These are phyloP conservation scores for Aspergillus jensenii DNA, from an alignment of 2,329 filamentous ascomycete species.

Conservation along the genomic window DNA sequence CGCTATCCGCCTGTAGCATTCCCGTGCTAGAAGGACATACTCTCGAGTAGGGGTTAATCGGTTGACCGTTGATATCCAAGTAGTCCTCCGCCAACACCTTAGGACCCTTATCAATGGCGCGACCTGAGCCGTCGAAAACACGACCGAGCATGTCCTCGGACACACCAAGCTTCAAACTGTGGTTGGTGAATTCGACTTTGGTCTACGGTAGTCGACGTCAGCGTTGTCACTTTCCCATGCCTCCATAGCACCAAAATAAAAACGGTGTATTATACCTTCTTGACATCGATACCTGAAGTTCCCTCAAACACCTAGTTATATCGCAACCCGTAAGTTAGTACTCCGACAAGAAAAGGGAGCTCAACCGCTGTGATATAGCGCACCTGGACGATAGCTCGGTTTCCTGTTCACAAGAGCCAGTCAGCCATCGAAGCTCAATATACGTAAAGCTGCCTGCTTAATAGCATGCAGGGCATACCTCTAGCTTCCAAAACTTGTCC, in stretches of 20 bases:
- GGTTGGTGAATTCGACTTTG: slow-evolving; percentile 93
- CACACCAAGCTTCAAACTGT: slow-evolving; percentile 97
- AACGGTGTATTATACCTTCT: slow-evolving; percentile 66
- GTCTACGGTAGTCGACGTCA: slow-evolving; percentile 58
- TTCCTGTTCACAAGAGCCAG: slow-evolving; percentile 57
- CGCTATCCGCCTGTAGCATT: background rate
- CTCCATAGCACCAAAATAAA: background rate
- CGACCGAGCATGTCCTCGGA: slow-evolving; percentile 99
- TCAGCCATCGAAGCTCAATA: slow-evolving; percentile 18
- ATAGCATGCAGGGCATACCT: slow-evolving; percentile 57
- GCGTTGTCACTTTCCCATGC: slow-evolving; percentile 10
- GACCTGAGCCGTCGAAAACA: slow-evolving; percentile 96
- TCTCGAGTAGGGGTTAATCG: slow-evolving; percentile 97
- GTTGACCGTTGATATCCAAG: slow-evolving; percentile 97
- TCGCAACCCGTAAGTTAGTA: slow-evolving; percentile 25
- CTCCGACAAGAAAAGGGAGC: slow-evolving; percentile 11
- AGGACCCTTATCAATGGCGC: slow-evolving; percentile 97
- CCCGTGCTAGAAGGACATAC: slow-evolving; percentile 48
- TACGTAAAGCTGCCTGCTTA: background rate
- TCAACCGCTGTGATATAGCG: slow-evolving; percentile 17
- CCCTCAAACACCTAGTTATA: slow-evolving; percentile 84
- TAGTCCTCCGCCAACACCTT: slow-evolving; percentile 98
- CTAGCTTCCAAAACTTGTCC: slow-evolving; percentile 96
- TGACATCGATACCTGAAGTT: slow-evolving; percentile 95
- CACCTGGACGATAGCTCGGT: slow-evolving; percentile 93